phyloP scores from a whole-genome alignment of 83 land plant species.

The Picea abies region DNA sequence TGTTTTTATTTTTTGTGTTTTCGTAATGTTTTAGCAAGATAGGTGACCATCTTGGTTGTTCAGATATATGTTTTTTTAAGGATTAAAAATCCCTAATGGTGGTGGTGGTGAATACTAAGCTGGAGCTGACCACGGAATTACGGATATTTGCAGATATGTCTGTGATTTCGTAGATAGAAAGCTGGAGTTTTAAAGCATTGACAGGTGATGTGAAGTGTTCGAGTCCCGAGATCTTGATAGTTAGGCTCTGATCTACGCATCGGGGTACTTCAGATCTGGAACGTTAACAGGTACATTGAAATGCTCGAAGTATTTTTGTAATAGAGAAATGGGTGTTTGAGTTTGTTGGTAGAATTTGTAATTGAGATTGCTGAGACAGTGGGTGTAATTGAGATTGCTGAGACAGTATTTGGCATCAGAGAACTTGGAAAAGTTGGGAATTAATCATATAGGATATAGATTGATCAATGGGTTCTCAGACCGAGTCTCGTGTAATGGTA shows the following conservation, averaged over 20 bases:
- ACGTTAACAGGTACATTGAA: neutral
- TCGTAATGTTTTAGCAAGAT: neutral
- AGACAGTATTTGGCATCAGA: neutral
- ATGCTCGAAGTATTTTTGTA: neutral
- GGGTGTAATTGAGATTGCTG: neutral
- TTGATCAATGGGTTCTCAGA: constrained; percentile 9
- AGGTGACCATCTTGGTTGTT: too few species aligned
- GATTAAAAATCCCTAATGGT: neutral
- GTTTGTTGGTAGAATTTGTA: neutral
- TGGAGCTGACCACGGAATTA: too few species aligned
- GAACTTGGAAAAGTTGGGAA: neutral
- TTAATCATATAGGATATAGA: neutral
- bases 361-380: neutral
- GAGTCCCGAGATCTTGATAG: neutral
- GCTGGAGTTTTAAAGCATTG: neutral
- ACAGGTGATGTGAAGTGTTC: too few species aligned
- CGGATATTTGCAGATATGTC: neutral
- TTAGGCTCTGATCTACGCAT: neutral
- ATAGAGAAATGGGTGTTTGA: neutral
- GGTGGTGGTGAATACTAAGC: neutral
- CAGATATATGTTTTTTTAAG: neutral
- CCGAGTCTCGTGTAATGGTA: constrained; percentile 10
- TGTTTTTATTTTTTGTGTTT: neutral
- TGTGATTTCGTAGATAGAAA: neutral
- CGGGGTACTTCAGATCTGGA: constrained; percentile 3